A percentile compares a stretch with the other conserved stretches of the same genome.
Conservation (phyloP, 331 rosid genomes). For the Arachis monticola region DNA sequence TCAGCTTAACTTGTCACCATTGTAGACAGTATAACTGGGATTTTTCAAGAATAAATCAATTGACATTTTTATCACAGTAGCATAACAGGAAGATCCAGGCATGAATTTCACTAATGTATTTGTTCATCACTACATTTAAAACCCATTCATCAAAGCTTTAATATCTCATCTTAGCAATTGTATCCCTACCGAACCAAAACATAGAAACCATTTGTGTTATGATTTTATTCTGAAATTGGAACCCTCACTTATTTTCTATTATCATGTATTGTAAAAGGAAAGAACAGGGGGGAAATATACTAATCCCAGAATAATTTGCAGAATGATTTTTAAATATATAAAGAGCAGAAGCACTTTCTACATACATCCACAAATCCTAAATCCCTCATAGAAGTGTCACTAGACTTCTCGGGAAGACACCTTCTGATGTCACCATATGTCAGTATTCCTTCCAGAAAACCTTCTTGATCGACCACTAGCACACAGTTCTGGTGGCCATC, state of each 20-base stretch:
- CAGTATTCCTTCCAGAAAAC: no score
- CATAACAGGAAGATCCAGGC: constrained; percentile 17
- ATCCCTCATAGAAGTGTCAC: no score
- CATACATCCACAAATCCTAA: no score
- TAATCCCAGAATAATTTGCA: no score
- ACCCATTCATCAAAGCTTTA: constrained; percentile 27
- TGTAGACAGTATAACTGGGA: constrained; percentile 60
- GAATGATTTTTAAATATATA: no score
- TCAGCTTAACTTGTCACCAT: constrained; percentile 16
- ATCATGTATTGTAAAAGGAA: not conserved
- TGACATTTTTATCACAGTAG: constrained; percentile 6
- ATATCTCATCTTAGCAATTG: not conserved
- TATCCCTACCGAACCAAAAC: constrained; percentile 11
- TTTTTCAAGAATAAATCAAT: constrained; percentile 40
- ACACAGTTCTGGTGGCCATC: no score
- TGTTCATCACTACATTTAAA: constrained; percentile 3
- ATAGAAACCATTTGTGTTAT: not conserved
- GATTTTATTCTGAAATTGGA: constrained; percentile 20
- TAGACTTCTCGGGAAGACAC: no score
- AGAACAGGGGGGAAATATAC: constrained; percentile 47
- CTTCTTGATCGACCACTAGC: no score
- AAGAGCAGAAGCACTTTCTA: no score
- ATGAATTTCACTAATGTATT: constrained; percentile 16
- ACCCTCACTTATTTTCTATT: not conserved
- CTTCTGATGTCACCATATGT: no score